Evolutionary conservation across 352 stramenopile species (phyloP), one percentile per base, ranked within the genome.

Genomic region (Blastocystis sp.): DNA sequence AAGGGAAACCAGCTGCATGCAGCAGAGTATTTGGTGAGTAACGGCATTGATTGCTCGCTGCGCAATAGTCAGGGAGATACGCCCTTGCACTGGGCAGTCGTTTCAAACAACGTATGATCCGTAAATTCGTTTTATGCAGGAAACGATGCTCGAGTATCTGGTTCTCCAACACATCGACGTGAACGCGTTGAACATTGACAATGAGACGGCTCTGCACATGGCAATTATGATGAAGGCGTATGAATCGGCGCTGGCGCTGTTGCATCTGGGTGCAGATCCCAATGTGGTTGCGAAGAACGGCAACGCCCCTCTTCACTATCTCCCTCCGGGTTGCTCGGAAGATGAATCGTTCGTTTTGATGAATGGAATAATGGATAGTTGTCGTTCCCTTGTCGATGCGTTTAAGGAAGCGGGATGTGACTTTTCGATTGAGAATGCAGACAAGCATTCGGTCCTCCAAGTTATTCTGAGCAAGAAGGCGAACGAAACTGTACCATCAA

Each of bases 181-280:
- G 14, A 44, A 81, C 36, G 14, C 6, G 9, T 29, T 27, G 48
- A 81, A 65, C 27, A 27, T 49, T 24, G 44, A 54, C 9, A 44
- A 44, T 18, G 69, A 81, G 27, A 81, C 69, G 8, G 44, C 69
- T 46, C 48, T 81, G 16, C 69, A 81, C 27, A 29, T 81, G 34
- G 69, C 69, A 9, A 65, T 81, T 27, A 63, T 81, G 9, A 32
- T 81, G n/a, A 81, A 81, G 16, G 69, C 69, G 3, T 81, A 44
- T 38, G 27, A 61, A 7, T 81, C 69, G 29, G 69, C 69, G 32
- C 42, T 11, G 14, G 24, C 24, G 4, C 48, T 81, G 46, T 44
- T 81, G 4, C 69, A 81, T 63, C 53, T 64, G 18, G n/a, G 42
- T 29, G 69, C 69, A 4, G 34, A 81, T 81, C 69, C 69, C 21